phyloP scores from a whole-genome alignment of 495 filamentous ascomycete species.

The Penicillium cinerascens region DNA sequence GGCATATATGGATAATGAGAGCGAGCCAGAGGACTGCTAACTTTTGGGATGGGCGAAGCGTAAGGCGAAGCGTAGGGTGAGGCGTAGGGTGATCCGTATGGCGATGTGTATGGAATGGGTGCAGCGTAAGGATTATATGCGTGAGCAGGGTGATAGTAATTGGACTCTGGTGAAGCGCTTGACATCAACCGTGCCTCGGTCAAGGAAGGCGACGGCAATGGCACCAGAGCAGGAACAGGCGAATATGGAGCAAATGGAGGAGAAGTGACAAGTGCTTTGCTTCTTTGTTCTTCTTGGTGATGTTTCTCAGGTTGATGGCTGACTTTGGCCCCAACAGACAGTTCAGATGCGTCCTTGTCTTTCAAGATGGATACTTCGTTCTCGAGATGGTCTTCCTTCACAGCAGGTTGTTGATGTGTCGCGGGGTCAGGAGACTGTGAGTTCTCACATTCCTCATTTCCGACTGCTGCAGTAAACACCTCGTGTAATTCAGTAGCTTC shows the following conservation, averaged over 20 bases:
- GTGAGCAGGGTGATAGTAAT: conserved; percentile 10
- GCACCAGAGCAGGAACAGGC: conserved; percentile 25
- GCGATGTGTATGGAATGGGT: conserved; percentile 18
- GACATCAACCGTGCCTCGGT: conserved; percentile 29
- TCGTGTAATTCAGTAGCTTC: conserved; percentile 19
- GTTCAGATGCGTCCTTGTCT: conserved; percentile 5
- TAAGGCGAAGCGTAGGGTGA: conserved; percentile 24
- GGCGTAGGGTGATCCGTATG: conserved; percentile 14
- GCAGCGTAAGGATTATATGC: conserved; percentile 9
- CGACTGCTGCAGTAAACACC: conserved; percentile 13
- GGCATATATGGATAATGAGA: conserved; percentile 39
- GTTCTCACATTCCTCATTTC: conserved; percentile 18
- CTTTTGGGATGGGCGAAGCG: conserved; percentile 35
- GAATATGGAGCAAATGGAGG: conserved; percentile 21
- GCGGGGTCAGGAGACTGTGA: conserved; percentile 16
- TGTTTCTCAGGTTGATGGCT: conserved; percentile 11
- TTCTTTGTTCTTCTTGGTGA: conserved; percentile 7
- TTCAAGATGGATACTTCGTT: conserved; percentile 6
- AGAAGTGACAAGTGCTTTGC: conserved; percentile 5
- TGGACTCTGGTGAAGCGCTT: conserved; percentile 21
- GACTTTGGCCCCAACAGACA: conserved; percentile 4
- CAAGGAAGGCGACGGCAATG: conserved; percentile 30
- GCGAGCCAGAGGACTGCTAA: conserved; percentile 39
- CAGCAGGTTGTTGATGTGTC: conserved; percentile 14
- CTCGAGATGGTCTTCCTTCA: conserved; percentile 19